A percentile compares a stretch with the other conserved stretches of the same genome.
These are phyloP conservation scores for Torulaspora globosa DNA, from an alignment of 1,139 yeast genomes.

Conservation along the genomic window DNA sequence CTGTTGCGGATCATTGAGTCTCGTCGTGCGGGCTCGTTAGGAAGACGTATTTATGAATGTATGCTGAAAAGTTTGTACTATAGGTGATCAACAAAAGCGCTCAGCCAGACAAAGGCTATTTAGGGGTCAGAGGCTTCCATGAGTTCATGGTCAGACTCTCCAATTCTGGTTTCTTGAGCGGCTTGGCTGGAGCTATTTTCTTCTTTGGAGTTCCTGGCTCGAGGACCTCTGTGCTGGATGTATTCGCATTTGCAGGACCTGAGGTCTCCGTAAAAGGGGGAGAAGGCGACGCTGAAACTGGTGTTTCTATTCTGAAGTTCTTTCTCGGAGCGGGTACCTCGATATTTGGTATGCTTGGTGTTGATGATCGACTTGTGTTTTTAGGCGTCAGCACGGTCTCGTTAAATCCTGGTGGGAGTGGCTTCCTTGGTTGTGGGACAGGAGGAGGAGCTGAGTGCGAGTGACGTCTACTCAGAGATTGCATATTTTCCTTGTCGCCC, in stretches of 20 bases:
- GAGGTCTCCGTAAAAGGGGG: constrained; percentile 4
- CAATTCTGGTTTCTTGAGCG: constrained; percentile 26
- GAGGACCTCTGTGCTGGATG: constrained; percentile 6
- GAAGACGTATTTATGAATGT: constrained; percentile 3
- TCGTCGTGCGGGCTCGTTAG: not conserved
- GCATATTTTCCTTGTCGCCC: not conserved
- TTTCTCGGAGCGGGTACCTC: constrained; percentile 14
- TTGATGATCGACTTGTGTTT: constrained; percentile 17
- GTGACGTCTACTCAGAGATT: not conserved
- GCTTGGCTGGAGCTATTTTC: constrained; percentile 23
- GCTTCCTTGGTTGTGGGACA: constrained; percentile 30
- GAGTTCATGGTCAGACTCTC: constrained; percentile 43
- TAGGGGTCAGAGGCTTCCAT: constrained; percentile 57
- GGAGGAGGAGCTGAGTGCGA: constrained; percentile 23
- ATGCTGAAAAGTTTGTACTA: constrained; percentile 4
- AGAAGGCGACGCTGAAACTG: constrained; percentile 6
- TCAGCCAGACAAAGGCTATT: constrained; percentile 30
- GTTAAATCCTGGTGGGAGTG: constrained; percentile 35
- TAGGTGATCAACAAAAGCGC: constrained; percentile 1
- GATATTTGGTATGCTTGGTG: constrained; percentile 4
- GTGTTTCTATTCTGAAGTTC: constrained; percentile 14
- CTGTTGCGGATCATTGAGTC: not conserved
- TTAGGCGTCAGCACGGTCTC: constrained; percentile 30
- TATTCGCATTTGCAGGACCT: constrained; percentile 3
- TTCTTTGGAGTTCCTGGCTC: constrained; percentile 5